Evolutionary conservation across 208 protist genomes (phyloP).

Genomic region (Acanthamoeba healyi): DNA sequence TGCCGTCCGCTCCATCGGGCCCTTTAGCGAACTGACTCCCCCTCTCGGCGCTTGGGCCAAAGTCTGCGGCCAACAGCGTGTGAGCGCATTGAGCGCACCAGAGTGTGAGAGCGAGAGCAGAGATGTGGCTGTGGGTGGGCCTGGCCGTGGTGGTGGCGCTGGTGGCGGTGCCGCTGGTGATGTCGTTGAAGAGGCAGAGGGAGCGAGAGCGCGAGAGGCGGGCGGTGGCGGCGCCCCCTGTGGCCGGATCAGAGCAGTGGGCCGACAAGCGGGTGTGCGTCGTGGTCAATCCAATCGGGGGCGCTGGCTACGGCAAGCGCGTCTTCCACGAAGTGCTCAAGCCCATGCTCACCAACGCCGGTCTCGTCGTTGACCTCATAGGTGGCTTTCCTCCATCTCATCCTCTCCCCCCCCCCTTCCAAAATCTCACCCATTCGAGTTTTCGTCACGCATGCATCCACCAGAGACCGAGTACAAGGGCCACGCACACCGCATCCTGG

Average conservation of each 20-base stretch:
- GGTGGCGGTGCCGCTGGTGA: not conserved
- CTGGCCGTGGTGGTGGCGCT: not conserved
- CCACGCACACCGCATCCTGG: slow-evolving; percentile 57
- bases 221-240: not conserved
- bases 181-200: not conserved
- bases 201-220: not conserved
- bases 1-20: too few relatives aligned
- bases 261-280: slow-evolving; percentile 42
- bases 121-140: slow-evolving; percentile 1
- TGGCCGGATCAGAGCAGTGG: slow-evolving; percentile 2
- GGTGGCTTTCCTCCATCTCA: too few relatives aligned
- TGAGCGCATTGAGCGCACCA: not conserved
- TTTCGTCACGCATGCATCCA: not conserved
- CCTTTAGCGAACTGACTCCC: too few relatives aligned
- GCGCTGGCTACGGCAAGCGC: slow-evolving; percentile 16
- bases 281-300: slow-evolving; percentile 26
- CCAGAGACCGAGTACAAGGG: slow-evolving; percentile 59
- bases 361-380: not conserved
- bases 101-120: too few relatives aligned
- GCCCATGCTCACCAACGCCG: slow-evolving; percentile 34
- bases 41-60: too few relatives aligned
- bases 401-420: not conserved
- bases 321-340: slow-evolving; percentile 16
- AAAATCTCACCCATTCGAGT: too few relatives aligned
- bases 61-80: too few relatives aligned